phyloP scores from a whole-genome alignment of 768 basidiomycete genomes.

The Harrya chromipes region DNA sequence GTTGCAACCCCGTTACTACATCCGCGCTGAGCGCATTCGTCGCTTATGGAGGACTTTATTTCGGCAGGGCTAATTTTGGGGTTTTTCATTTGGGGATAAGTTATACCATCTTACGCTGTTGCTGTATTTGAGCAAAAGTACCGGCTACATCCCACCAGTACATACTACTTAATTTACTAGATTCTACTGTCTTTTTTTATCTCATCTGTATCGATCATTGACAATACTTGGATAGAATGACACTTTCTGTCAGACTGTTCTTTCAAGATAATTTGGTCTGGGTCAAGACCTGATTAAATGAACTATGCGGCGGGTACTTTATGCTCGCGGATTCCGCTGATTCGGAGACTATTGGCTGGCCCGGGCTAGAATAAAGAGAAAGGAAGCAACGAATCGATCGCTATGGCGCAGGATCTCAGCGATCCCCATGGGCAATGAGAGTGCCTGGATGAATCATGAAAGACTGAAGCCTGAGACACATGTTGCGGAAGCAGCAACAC shows the following conservation, averaged over 20 bases:
- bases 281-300: conserved; percentile 16
- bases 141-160: conserved; percentile 16
- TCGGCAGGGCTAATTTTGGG: conserved; percentile 22
- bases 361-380: neutral
- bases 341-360: neutral
- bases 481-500: conserved; percentile 12
- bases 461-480: neutral
- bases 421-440: conserved; percentile 1
- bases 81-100: conserved; percentile 21
- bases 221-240: conserved; percentile 1
- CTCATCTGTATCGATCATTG: conserved; percentile 15
- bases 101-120: conserved; percentile 22
- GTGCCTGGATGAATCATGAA: conserved; percentile 10
- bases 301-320: conserved; percentile 5
- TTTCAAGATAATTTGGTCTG: neutral
- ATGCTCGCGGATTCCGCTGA: conserved; percentile 5
- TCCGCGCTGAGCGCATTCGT: conserved; percentile 22
- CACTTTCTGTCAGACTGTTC: neutral
- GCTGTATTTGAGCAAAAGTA: conserved; percentile 22
- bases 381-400: conserved; percentile 7
- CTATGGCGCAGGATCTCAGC: conserved; percentile 25
- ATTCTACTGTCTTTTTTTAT: conserved; percentile 1
- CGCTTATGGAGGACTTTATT: conserved; percentile 20
- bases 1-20: conserved; percentile 10
- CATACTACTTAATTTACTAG: conserved; percentile 13